These are phyloP conservation scores for Rhodosporidiobolus odoratus DNA, from an alignment of 768 basidiomycete species.

Conservation along the genomic window DNA sequence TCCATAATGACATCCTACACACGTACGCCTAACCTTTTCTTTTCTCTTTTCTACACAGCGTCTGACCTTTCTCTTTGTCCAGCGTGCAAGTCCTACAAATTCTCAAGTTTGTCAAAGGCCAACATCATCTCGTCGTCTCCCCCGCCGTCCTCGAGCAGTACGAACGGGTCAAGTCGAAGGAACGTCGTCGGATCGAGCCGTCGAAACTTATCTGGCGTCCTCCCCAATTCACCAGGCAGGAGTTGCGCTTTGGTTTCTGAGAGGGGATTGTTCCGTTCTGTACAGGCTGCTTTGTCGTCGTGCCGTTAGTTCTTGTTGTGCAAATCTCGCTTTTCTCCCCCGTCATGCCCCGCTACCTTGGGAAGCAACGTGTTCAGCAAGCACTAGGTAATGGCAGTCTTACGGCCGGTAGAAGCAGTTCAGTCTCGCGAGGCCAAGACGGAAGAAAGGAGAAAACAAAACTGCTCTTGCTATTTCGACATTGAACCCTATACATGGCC, in stretches of 20 bases:
- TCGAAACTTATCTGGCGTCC: slow-evolving; percentile 88
- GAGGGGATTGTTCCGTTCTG: neutral
- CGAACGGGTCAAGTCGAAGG: slow-evolving; percentile 74
- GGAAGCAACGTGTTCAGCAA: no score
- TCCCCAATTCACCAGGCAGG: slow-evolving; percentile 70
- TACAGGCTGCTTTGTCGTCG: neutral
- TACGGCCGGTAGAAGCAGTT: no score
- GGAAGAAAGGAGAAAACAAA: no score
- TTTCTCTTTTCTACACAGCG: slow-evolving; percentile 9
- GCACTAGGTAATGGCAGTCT: no score
- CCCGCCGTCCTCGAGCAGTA: slow-evolving; percentile 86
- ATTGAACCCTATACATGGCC: no score
- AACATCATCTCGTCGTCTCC: slow-evolving; percentile 85
- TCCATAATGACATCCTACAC: slow-evolving; percentile 94
- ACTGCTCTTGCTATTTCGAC: neutral
- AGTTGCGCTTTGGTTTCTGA: slow-evolving; percentile 38
- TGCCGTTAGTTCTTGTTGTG: slow-evolving; percentile 5
- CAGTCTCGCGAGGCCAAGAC: neutral
- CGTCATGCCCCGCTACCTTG: no score
- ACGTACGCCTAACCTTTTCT: slow-evolving; percentile 61
- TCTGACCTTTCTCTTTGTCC: slow-evolving; percentile 5
- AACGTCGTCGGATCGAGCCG: slow-evolving; percentile 69
- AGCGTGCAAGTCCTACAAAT: slow-evolving; percentile 91
- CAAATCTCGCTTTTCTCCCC: neutral
- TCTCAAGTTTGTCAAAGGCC: slow-evolving; percentile 92